Base-by-base conservation (phyloP, 2,329 filamentous ascomycete genomes). In the Aspergillus sp. region DNA sequence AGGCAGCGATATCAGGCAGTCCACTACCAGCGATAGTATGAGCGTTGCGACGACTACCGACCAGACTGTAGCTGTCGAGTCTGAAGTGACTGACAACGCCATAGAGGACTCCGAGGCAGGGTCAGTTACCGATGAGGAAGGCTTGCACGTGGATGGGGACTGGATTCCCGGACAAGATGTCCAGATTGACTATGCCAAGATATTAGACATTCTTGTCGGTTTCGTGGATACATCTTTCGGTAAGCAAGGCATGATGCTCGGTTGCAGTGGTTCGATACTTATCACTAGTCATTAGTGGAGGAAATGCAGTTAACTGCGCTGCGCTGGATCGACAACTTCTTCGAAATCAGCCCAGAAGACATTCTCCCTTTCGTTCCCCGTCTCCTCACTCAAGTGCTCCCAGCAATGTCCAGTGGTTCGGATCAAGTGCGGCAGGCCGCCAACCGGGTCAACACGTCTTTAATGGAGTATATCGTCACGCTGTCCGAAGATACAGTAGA, bases 141-240 rank as follows among this genome's bases (percentile, higher is more conserved):
- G 77, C 17, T 79, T 82, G 15, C 88, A 87, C 63, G 87, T 85
- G 48, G 93, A 97, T 68, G 93, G 93, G 62, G 95, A 98, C 72
- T 99, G 94, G 92, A 89, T 98, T 49, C 96, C 96, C 0, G 95
- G 96, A 1, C 95, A 99, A 77, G 95, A 99, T 75, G 92, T 97
- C 7, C 90, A 96, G 61, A 91, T 99, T 63, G 94, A 98, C 76
- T 91, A 97, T 76, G 88, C 91, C 62, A 91, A 90, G 66, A 96
- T 99, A 38, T 80, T 99, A 51, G 91, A 96, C 68, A 99, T 98
- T 57, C 79, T 99, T 45, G 92, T 96, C 2, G 88, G 89, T 12
- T 97, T 95, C 64, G 84, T 99, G 48, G 91, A 96, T 69, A 91
- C 91, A 17, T 89, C 91, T 3, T 81, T 89, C 68, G 90, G 91